These are phyloP conservation scores for Starmerella gropengiesseri DNA, from an alignment of 805 yeast species.

Conservation along the genomic window DNA sequence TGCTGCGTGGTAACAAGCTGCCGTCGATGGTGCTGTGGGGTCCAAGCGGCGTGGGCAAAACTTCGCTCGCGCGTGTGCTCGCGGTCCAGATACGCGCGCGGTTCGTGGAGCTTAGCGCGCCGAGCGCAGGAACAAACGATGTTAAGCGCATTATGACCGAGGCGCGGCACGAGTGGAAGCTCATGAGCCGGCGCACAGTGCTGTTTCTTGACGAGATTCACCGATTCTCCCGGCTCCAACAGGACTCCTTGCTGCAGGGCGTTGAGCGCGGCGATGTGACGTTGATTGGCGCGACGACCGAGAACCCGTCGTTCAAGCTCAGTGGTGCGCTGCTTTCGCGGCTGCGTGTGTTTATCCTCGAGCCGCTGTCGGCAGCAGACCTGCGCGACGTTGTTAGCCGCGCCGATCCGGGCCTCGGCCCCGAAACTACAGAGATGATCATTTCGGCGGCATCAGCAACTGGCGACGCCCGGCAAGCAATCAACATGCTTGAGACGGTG, in stretches of 20 bases:
- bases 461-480: conserved; percentile 82
- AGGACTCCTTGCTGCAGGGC: conserved; percentile 72
- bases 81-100: conserved; percentile 43
- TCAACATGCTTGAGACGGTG: conserved; percentile 63
- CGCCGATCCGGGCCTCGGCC: conserved; percentile 47
- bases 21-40: conserved; percentile 93
- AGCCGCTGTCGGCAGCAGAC: conserved; percentile 42
- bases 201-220: conserved; percentile 90
- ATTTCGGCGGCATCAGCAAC: conserved; percentile 50
- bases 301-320: conserved; percentile 76
- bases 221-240: conserved; percentile 74
- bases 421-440: conserved; percentile 53
- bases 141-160: conserved; percentile 51
- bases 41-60: conserved; percentile 88
- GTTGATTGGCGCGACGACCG: conserved; percentile 94
- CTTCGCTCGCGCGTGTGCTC: conserved; percentile 71
- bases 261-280: conserved; percentile 75
- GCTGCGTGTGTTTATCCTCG: conserved; percentile 66
- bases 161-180: conserved; percentile 36
- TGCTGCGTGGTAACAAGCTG: conserved; percentile 37
- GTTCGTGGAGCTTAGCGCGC: conserved; percentile 77
- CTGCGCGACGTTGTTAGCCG: conserved; percentile 42
- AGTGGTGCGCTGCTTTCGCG: conserved; percentile 76
- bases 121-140: conserved; percentile 57
- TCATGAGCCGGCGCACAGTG: conserved; percentile 47